phyloP scores from a whole-genome alignment of 768 basidiomycete genomes.

The Tricholoma saponaceum region DNA sequence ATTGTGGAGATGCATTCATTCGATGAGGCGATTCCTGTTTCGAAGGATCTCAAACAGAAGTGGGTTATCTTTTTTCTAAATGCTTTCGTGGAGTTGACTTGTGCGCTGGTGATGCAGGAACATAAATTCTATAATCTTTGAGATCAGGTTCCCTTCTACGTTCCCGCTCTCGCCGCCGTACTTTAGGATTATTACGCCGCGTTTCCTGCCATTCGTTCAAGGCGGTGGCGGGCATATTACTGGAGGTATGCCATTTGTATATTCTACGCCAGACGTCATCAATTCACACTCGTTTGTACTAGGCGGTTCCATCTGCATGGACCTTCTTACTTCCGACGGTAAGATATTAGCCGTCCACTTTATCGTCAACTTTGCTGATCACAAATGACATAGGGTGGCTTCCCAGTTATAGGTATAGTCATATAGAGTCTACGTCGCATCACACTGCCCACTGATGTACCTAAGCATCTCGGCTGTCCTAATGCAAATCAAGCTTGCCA shows the following conservation, averaged over 20 bases:
- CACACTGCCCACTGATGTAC: neutral
- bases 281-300: slow-evolving; percentile 4
- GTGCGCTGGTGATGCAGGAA: slow-evolving; percentile 28
- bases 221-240: slow-evolving; percentile 73
- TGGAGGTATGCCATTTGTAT: slow-evolving; percentile 34
- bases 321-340: slow-evolving; percentile 63
- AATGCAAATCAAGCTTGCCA: slow-evolving; percentile 65
- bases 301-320: slow-evolving; percentile 78
- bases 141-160: slow-evolving; percentile 62
- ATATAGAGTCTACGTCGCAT: neutral
- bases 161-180: slow-evolving; percentile 73
- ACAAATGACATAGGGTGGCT: slow-evolving; percentile 47
- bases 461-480: slow-evolving; percentile 45
- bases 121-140: slow-evolving; percentile 66
- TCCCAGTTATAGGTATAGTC: slow-evolving; percentile 54
- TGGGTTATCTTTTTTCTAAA: slow-evolving; percentile 20
- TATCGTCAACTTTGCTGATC: neutral
- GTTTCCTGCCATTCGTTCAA: slow-evolving; percentile 65
- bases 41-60: slow-evolving; percentile 52
- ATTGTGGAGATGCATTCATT: slow-evolving; percentile 72
- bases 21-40: slow-evolving; percentile 54
- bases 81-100: neutral
- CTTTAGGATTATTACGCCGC: slow-evolving; percentile 70
- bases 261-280: neutral
- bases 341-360: slow-evolving; percentile 8